Percentiles rank a stretch among this genome's conserved stretches.
phyloP scores from a whole-genome alignment of 257 asterid species.

The Solanum neorickii region DNA sequence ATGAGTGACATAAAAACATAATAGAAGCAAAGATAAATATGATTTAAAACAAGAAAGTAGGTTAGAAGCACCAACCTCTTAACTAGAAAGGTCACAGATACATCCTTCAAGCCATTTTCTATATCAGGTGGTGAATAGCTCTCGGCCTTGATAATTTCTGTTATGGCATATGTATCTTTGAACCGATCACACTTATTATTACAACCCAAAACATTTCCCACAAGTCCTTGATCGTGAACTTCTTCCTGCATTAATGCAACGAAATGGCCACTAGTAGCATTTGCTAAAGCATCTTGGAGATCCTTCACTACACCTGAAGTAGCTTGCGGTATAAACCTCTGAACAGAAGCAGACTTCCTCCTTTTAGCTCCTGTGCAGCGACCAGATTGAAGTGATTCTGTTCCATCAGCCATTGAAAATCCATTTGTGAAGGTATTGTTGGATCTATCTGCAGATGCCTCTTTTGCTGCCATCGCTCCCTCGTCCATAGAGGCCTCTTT shows the following conservation, averaged over 20 bases:
- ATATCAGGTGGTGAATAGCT: constrained; percentile 38
- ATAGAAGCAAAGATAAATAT: neutral
- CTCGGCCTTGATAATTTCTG: constrained; percentile 65
- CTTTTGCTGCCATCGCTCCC: neutral
- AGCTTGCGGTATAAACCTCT: constrained; percentile 59
- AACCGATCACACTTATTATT: constrained; percentile 30
- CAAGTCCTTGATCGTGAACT: constrained; percentile 21
- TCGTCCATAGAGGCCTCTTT: neutral
- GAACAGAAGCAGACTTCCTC: constrained; percentile 82
- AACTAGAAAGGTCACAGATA: constrained; percentile 60
- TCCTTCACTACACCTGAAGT: constrained; percentile 19
- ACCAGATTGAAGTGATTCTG: constrained; percentile 28
- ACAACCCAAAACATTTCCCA: constrained; percentile 14
- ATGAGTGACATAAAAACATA: neutral
- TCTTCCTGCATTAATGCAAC: constrained; percentile 11
- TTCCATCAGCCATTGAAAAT: constrained; percentile 24
- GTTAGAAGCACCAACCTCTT: constrained; percentile 49
- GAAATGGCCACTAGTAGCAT: constrained; percentile 2
- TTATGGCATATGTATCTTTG: constrained; percentile 37
- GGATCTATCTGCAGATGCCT: neutral
- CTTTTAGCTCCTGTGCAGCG: constrained; percentile 66
- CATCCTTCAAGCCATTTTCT: constrained; percentile 43
- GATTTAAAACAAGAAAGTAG: neutral
- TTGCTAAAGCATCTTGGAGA: constrained; percentile 17
- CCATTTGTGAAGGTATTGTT: constrained; percentile 11